Conservation (phyloP, 306 rosid species). For the Cotoneaster glaucophyllus region DNA sequence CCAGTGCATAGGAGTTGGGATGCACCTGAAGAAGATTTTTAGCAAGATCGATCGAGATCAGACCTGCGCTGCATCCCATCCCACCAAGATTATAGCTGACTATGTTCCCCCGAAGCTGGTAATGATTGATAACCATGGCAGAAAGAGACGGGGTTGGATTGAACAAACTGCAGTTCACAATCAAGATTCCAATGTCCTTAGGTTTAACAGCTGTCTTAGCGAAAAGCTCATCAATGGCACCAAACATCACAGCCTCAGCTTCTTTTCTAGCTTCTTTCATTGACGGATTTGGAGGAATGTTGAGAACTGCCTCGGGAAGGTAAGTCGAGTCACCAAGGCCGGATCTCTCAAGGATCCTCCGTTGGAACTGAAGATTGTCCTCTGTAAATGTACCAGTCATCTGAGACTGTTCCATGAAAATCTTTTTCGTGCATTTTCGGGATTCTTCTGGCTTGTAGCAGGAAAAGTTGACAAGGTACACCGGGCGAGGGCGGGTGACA, state of each 20-base stretch:
- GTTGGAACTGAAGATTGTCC: constrained; percentile 68
- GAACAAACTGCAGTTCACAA: constrained; percentile 84
- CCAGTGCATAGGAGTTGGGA: constrained; percentile 75
- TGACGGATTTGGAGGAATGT: constrained; percentile 84
- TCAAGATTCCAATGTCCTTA: constrained; percentile 78
- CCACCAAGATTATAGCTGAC: constrained; percentile 76
- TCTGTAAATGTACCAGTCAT: constrained; percentile 51
- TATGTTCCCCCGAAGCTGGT: constrained; percentile 83
- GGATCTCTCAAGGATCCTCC: constrained; percentile 83
- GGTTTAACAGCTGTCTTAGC: constrained; percentile 68
- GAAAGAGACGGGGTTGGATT: constrained; percentile 93
- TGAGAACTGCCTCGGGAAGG: constrained; percentile 84
- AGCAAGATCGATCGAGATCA: constrained; percentile 82
- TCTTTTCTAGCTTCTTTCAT: constrained; percentile 93
- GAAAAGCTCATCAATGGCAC: constrained; percentile 76
- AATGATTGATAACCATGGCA: constrained; percentile 79
- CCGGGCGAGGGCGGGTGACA: constrained; percentile 67
- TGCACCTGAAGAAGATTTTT: constrained; percentile 82
- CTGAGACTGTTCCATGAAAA: constrained; percentile 66
- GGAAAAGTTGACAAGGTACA: constrained; percentile 73
- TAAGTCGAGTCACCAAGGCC: constrained; percentile 82
- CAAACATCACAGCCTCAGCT: constrained; percentile 79
- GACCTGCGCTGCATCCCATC: constrained; percentile 96
- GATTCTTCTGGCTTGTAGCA: constrained; percentile 86
- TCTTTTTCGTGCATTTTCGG: constrained; percentile 65